A percentile compares a stretch with the other conserved stretches of the same genome.
Evolutionary conservation across 2,329 filamentous ascomycete species (phyloP).

Genomic region (Paraconiothyrium brasiliense): DNA sequence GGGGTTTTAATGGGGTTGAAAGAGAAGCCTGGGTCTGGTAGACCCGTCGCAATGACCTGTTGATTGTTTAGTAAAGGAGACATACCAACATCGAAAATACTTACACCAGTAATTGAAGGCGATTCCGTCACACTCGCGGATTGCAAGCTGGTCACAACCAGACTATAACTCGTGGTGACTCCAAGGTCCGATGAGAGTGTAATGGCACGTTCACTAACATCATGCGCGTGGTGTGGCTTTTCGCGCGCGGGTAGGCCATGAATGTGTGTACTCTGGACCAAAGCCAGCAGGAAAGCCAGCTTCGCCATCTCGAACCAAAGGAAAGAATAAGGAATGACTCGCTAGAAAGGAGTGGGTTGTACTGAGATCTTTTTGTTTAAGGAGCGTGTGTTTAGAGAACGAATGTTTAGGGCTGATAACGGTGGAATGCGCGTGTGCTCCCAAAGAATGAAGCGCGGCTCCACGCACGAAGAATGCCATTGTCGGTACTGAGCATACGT

Average conservation of each 20-base stretch:
- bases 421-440: constrained; percentile 36
- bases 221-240: constrained; percentile 19
- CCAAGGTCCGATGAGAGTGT: constrained; percentile 30
- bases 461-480: constrained; percentile 29
- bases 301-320: constrained; percentile 35
- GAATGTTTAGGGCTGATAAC: constrained; percentile 25
- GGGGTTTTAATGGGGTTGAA: constrained; percentile 34
- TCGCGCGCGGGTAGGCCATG: constrained; percentile 34
- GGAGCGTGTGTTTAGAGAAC: constrained; percentile 27
- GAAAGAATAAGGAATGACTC: constrained; percentile 24
- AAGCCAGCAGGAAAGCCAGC: constrained; percentile 36
- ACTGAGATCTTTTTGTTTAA: constrained; percentile 23
- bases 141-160: constrained; percentile 37
- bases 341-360: constrained; percentile 17
- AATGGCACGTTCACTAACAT: constrained; percentile 34
- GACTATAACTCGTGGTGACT: constrained; percentile 45
- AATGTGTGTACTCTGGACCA: constrained; percentile 34
- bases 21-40: constrained; percentile 43
- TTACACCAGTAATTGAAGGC: constrained; percentile 41
- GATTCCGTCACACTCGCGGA: constrained; percentile 35
- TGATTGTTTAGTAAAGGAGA: constrained; percentile 12
- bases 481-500: constrained; percentile 12
- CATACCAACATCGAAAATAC: constrained; percentile 11
- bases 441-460: constrained; percentile 39
- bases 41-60: constrained; percentile 42